phyloP scores from a whole-genome alignment of 1,284 basidiomycete genomes.

The Apiotrichum veenhuisii region DNA sequence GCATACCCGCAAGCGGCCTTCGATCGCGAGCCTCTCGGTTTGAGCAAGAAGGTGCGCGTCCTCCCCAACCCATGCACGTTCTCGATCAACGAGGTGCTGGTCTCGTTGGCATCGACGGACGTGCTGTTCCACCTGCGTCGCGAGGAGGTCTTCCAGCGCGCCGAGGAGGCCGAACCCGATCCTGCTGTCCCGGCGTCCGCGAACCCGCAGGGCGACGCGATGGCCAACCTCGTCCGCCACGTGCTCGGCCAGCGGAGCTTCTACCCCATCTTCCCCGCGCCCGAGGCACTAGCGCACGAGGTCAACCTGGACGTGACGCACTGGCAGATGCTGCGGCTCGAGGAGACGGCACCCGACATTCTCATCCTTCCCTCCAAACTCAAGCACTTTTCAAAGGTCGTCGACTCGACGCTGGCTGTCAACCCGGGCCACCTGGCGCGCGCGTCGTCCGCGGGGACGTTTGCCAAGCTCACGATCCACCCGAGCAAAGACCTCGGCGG shows the following conservation, averaged over 20 bases:
- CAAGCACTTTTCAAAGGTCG: slow-evolving; percentile 73
- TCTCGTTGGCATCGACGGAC: slow-evolving; percentile 78
- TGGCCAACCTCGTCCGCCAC: slow-evolving; percentile 74
- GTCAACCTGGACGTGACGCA: slow-evolving; percentile 86
- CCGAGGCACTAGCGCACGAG: slow-evolving; percentile 65
- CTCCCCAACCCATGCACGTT: slow-evolving; percentile 86
- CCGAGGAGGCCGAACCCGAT: slow-evolving; percentile 61
- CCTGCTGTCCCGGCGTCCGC: slow-evolving; percentile 28
- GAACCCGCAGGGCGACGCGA: slow-evolving; percentile 62
- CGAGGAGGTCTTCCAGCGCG: slow-evolving; percentile 73
- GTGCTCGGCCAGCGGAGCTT: slow-evolving; percentile 85
- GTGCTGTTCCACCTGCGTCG: slow-evolving; percentile 81
- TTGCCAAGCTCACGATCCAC: slow-evolving; percentile 46
- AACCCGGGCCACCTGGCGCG: slow-evolving; percentile 47
- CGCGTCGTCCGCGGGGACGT: slow-evolving; percentile 46
- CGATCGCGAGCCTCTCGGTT: slow-evolving; percentile 49
- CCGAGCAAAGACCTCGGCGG: slow-evolving; percentile 31
- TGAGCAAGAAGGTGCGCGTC: slow-evolving; percentile 62
- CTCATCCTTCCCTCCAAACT: slow-evolving; percentile 78
- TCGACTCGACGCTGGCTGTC: slow-evolving; percentile 49
- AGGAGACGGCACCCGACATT: slow-evolving; percentile 64
- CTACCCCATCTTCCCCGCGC: slow-evolving; percentile 90
- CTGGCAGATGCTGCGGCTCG: slow-evolving; percentile 48
- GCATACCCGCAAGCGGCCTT: slow-evolving; percentile 85
- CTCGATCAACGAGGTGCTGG: slow-evolving; percentile 74